Base-by-base conservation (phyloP, 1,284 basidiomycete species). In the Microbotryomycetes sp. region DNA sequence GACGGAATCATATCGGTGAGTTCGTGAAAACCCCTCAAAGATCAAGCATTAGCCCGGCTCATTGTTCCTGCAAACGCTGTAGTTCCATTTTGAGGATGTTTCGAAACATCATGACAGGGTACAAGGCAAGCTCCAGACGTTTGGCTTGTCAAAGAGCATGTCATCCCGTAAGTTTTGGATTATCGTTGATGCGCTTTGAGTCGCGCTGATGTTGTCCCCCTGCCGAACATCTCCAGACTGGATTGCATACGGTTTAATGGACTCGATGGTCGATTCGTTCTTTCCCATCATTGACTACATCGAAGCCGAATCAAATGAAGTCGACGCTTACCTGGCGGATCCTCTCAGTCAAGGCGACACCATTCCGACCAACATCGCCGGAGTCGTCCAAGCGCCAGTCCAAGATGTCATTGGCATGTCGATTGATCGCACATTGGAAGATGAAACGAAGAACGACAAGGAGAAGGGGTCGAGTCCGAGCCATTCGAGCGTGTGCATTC, bases 11-110 rank as follows among this genome's bases (percentile, higher is more conserved):
- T 91, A 68, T 86, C 88, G 56, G 89, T 92, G 72, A 75, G 88
- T 81, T 23, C 28, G 36, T 12, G 36, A 42, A 19, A 42, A 19
- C 9, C n/a, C n/a, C n/a, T n/a, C n/a, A n/a, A n/a, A n/a, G 14
- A n/a, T n/a, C 14, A n/a, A n/a, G n/a, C n/a, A n/a, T n/a, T 31
- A 30, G 4, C 3, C 47, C 25, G 4, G 48, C 50, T 51, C 36
- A 30, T 32, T 36, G 12, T n/a, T 14, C 48, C 60, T 9, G 9
- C 36, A 19, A 12, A 42, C 19, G 36, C 9, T 15, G 23, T 68
- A 92, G 88, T 97, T 97, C 74, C 91, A 96, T 76, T 96, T 89
- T 72, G 88, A 88, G 56, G 90, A 97, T 72, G 85, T 96, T 54
- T 84, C 85, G 58, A 90, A 92, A 73, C 92, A 97, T 74, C 84